Base-by-base conservation (phyloP, 1,139 yeast genomes). In the Candida neerlandica region DNA sequence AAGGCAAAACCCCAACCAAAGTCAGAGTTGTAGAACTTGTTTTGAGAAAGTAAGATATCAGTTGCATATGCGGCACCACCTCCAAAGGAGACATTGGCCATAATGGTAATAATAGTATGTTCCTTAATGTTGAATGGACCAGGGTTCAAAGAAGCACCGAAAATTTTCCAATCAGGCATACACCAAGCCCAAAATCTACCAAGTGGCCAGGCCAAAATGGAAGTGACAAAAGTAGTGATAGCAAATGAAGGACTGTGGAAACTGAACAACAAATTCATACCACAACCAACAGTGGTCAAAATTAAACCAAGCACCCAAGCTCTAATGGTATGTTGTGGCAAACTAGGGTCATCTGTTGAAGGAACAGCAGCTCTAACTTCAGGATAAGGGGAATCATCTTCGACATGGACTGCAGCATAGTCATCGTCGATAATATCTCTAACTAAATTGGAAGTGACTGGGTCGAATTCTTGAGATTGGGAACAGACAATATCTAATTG, bases 311-410 rank as follows among this genome's bases (percentile, higher is more conserved):
- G 62, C 11, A 73, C 66, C 89, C 89, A 84, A 75, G 80, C 79
- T 62, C 90, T 74, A 45, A 83, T 58, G 23, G 89, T 84, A 58
- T 79, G 81, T 59, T 82, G 87, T 1, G 84, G 85, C 32, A 82
- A 58, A 1, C 69, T 53, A 1, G 76, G 71, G 60, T 84, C 85
- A 61, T 84, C 89, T 23, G 73, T 67, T 34, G 84, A 77, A 2
- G 88, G 86, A 37, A 85, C 88, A 4, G 88, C 77, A 5, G 88
- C 87, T 60, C 89, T 75, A 39, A 85, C 90, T 61, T 85, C 89
- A 0, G 88, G 83, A 61, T 81, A 82, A 7, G 87, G 85, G 18
- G 86, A 81, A 59, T 84, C 85, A 58, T 81, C 77, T 58, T 73
- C 78, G 29, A 73, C 76, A 14, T 57, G 56, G 38, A 71, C 59